phyloP scores from a whole-genome alignment of 345 rosid species.

The Garcia nutans region DNA sequence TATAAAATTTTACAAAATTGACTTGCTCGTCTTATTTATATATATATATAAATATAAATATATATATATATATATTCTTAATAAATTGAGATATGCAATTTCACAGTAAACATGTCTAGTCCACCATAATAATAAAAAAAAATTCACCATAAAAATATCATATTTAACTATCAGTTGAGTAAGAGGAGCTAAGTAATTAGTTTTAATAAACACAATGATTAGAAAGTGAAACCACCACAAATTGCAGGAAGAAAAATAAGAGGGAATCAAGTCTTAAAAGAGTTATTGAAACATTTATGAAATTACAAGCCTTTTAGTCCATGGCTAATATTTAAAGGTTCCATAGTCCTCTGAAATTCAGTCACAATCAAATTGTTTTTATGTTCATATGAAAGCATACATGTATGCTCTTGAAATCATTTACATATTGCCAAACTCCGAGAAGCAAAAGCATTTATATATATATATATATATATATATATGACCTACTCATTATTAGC shows the following conservation, averaged over 20 bases:
- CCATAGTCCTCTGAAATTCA: not conserved
- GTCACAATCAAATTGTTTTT: not conserved
- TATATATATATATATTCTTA: no score
- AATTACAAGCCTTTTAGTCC: slow-evolving; percentile 12
- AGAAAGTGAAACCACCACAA: not conserved
- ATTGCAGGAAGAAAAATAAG: not conserved
- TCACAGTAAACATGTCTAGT: no score
- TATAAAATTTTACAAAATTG: no score
- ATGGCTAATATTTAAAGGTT: not conserved
- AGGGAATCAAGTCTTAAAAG: not conserved
- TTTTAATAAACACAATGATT: no score
- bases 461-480: no score
- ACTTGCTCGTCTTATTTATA: no score
- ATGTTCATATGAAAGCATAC: not conserved
- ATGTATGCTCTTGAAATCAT: slow-evolving; percentile 35
- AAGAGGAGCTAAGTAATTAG: no score
- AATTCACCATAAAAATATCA: no score
- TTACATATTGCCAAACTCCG: slow-evolving; percentile 30
- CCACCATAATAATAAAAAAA: no score
- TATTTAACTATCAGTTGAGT: no score
- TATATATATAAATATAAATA: no score
- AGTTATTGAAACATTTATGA: slow-evolving; percentile 20
- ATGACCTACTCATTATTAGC: slow-evolving; percentile 7
- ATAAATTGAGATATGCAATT: no score
- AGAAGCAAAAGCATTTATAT: slow-evolving; percentile 15